Conservation (phyloP, 768 basidiomycete species). For the Suillus decipiens region DNA sequence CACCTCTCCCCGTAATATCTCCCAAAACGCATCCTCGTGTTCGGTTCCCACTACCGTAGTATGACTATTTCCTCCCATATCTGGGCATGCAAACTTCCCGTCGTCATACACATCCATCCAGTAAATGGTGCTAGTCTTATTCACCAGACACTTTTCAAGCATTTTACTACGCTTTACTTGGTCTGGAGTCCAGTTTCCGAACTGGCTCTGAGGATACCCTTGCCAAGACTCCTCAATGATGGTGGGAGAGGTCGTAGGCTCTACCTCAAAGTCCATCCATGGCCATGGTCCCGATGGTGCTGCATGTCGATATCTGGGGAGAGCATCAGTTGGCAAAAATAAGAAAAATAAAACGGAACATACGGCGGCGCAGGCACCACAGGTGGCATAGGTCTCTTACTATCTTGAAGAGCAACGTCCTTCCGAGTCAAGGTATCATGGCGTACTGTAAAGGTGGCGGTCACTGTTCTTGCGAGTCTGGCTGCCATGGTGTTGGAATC, state of each 20-base stretch:
- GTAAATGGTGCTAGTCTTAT: constrained; percentile 22
- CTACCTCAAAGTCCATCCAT: constrained; percentile 26
- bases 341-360: background rate
- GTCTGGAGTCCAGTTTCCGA: constrained; percentile 34
- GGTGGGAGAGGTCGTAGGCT: background rate
- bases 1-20: constrained; percentile 32
- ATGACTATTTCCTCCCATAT: background rate
- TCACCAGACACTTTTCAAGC: constrained; percentile 21
- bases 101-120: constrained; percentile 25
- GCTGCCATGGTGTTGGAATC: background rate
- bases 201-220: constrained; percentile 31
- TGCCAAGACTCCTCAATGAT: background rate
- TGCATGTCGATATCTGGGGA: constrained; percentile 21
- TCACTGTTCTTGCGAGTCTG: background rate
- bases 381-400: background rate
- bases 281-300: constrained; percentile 36
- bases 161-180: constrained; percentile 34
- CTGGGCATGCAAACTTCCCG: constrained; percentile 14
- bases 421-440: background rate
- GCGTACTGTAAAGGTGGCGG: background rate
- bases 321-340: background rate
- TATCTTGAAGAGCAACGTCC: background rate
- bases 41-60: constrained; percentile 5
- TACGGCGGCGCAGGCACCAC: constrained; percentile 2
- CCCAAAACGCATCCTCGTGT: constrained; percentile 37